Conservation (phyloP, 495 filamentous ascomycete species). For the Penicillium manginii region DNA sequence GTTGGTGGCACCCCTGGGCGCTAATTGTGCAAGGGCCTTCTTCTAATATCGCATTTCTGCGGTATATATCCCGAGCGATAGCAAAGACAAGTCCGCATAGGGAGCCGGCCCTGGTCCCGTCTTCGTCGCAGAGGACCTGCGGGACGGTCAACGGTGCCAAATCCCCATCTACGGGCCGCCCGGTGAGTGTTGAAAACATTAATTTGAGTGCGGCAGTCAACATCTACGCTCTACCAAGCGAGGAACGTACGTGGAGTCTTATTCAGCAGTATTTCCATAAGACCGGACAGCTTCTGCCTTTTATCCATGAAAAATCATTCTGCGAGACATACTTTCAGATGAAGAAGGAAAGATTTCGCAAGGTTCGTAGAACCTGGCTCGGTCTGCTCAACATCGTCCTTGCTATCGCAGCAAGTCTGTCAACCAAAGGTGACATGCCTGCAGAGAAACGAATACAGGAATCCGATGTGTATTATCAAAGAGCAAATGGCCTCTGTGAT, state of each 20-base stretch:
- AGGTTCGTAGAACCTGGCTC: slow-evolving; percentile 39
- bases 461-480: slow-evolving; percentile 42
- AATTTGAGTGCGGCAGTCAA: slow-evolving; percentile 13
- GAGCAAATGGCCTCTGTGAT: slow-evolving; percentile 34
- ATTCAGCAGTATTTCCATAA: slow-evolving; percentile 40
- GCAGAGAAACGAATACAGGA: slow-evolving; percentile 26
- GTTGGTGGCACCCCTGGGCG: neutral
- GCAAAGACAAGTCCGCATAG: slow-evolving; percentile 13
- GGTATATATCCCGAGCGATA: slow-evolving; percentile 38
- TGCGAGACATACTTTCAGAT: slow-evolving; percentile 41
- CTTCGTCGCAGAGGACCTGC: neutral
- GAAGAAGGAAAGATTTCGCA: slow-evolving; percentile 29
- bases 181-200: neutral
- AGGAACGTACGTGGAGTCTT: slow-evolving; percentile 25
- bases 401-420: slow-evolving; percentile 23
- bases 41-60: slow-evolving; percentile 51
- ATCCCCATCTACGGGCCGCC: slow-evolving; percentile 3
- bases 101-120: neutral
- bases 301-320: slow-evolving; percentile 40
- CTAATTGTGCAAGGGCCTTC: slow-evolving; percentile 39
- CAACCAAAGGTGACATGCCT: slow-evolving; percentile 19
- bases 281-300: slow-evolving; percentile 44
- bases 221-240: slow-evolving; percentile 29
- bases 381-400: slow-evolving; percentile 30
- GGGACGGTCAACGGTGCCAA: neutral